Conservation (phyloP, 192 early-diverging fungal genomes). For the Entophlyctis luteolus region DNA sequence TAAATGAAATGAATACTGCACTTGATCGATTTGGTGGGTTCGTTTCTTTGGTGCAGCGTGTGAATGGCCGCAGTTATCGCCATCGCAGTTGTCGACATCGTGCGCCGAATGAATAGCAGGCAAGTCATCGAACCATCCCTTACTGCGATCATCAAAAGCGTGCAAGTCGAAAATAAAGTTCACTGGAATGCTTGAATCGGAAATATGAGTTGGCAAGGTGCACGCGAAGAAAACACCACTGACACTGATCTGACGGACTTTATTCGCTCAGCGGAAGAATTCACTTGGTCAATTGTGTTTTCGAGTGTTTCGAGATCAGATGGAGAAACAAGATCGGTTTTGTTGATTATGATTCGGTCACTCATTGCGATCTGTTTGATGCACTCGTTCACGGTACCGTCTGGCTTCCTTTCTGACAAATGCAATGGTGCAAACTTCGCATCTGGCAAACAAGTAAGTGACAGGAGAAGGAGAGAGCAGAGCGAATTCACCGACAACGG, state of each 20-base stretch:
- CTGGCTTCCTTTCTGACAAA: slow-evolving; percentile 45
- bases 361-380: slow-evolving; percentile 83
- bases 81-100: neutral
- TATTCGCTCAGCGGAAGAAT: slow-evolving; percentile 6
- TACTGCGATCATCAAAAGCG: slow-evolving; percentile 50
- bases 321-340: slow-evolving; percentile 66
- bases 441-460: too few relatives aligned
- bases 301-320: neutral
- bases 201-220: too few relatives aligned
- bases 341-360: slow-evolving; percentile 85
- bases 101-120: neutral
- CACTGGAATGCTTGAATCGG: slow-evolving; percentile 43
- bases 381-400: slow-evolving; percentile 70
- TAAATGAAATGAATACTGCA: slow-evolving; percentile 2
- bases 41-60: neutral
- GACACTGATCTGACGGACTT: neutral
- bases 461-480: too few relatives aligned
- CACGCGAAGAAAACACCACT: too few relatives aligned
- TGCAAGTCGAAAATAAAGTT: slow-evolving; percentile 60
- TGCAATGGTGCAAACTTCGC: slow-evolving; percentile 33
- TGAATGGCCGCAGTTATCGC: neutral
- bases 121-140: slow-evolving; percentile 31
- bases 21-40: slow-evolving; percentile 33
- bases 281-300: neutral
- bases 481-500: slow-evolving; percentile 85